Percentiles rank a stretch among this genome's conserved stretches.
phyloP scores from a whole-genome alignment of 106 monocot genomes.

The Dendrobium huoshanense region DNA sequence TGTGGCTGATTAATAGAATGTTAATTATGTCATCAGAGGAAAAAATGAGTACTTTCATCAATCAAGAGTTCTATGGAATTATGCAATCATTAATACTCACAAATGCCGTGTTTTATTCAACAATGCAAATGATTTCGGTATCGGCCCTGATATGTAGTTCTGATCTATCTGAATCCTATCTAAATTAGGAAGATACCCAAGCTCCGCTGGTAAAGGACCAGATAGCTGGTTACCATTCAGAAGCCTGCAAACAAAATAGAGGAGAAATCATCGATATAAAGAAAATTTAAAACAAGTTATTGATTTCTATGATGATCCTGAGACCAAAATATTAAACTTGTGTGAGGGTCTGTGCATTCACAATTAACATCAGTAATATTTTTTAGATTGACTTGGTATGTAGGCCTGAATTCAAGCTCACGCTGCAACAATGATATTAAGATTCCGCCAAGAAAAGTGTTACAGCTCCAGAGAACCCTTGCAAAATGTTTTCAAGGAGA shows the following conservation, averaged over 20 bases:
- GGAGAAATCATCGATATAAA: constrained; percentile 2
- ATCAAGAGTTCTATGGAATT: constrained; percentile 26
- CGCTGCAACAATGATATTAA: constrained; percentile 1
- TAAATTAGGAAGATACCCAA: constrained; percentile 72
- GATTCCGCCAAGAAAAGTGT: background rate
- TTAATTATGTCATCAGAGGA: constrained; percentile 3
- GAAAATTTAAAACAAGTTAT: background rate
- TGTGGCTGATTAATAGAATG: constrained; percentile 56
- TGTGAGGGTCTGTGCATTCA: background rate
- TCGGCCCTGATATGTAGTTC: constrained; percentile 81
- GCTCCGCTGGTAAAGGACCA: constrained; percentile 86
- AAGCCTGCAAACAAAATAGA: constrained; percentile 56
- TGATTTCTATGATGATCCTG: background rate
- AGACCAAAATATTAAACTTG: background rate
- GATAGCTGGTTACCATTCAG: constrained; percentile 84
- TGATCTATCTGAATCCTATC: constrained; percentile 94
- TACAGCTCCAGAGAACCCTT: background rate
- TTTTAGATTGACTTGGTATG: background rate
- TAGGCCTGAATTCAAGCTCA: background rate
- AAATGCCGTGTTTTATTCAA: constrained; percentile 86
- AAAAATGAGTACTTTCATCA: constrained; percentile 5
- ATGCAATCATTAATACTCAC: constrained; percentile 68
- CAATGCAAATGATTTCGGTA: constrained; percentile 82
- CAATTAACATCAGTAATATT: background rate
- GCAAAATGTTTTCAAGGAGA: background rate